phyloP scores from a whole-genome alignment of 2,329 filamentous ascomycete genomes.

The Arthrobotrys musiformis region DNA sequence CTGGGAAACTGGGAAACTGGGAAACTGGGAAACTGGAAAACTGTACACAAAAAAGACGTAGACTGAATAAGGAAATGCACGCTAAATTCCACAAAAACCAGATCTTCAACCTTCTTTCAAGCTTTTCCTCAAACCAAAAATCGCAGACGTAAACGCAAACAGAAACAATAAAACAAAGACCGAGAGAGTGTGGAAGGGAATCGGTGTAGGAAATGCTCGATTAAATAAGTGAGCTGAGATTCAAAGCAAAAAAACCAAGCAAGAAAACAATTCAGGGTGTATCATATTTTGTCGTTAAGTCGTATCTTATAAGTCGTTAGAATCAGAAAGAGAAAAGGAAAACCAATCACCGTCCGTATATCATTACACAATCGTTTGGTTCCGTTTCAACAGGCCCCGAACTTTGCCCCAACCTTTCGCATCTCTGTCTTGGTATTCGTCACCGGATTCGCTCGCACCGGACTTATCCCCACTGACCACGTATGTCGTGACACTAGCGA shows the following conservation, averaged over 20 bases:
- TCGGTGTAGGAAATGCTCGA: slow-evolving; percentile 17
- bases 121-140: slow-evolving; percentile 31
- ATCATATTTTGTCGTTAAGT: slow-evolving; percentile 21
- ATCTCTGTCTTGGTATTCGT: slow-evolving; percentile 36
- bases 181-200: not conserved
- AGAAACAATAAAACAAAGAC: not conserved
- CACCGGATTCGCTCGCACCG: slow-evolving; percentile 42
- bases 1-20: no score
- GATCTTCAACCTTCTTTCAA: slow-evolving; percentile 26
- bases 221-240: slow-evolving; percentile 48
- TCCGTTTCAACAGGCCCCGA: slow-evolving; percentile 49
- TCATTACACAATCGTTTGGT: slow-evolving; percentile 37
- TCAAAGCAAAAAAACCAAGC: not conserved
- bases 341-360: slow-evolving; percentile 18
- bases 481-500: slow-evolving; percentile 44
- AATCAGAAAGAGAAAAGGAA: not conserved
- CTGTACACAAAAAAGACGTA: slow-evolving; percentile 16
- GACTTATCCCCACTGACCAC: slow-evolving; percentile 32
- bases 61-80: slow-evolving; percentile 31
- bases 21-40: no score
- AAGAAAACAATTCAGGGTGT: slow-evolving; percentile 7
- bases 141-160: not conserved
- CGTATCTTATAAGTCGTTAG: slow-evolving; percentile 33
- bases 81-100: slow-evolving; percentile 48
- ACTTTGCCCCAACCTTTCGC: slow-evolving; percentile 52